A percentile compares a stretch with the other conserved stretches of the same genome.
Conservation (phyloP, 2,329 filamentous ascomycete species). For the Scedosporium apiospermum region DNA sequence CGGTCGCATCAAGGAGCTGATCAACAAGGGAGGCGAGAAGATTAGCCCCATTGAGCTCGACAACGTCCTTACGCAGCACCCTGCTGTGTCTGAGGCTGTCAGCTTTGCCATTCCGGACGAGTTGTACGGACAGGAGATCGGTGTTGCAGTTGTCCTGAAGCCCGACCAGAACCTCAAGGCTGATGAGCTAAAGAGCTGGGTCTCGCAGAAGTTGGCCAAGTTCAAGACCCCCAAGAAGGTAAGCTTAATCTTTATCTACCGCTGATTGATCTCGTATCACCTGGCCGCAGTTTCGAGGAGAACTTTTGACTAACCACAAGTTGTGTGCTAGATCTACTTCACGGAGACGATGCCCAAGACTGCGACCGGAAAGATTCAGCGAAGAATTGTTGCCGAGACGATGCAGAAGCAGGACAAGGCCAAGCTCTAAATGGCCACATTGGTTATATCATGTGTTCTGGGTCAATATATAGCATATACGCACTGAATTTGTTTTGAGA, state of each 20-base stretch:
- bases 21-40: constrained; percentile 86
- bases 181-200: constrained; percentile 58
- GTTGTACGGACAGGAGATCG: constrained; percentile 75
- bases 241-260: neutral
- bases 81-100: constrained; percentile 66
- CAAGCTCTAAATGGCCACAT: constrained; percentile 34
- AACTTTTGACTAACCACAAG: neutral
- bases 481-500: no score
- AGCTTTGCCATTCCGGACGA: constrained; percentile 78
- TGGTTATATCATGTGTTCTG: neutral
- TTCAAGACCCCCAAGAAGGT: constrained; percentile 84
- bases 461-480: neutral
- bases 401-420: constrained; percentile 66
- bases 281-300: neutral
- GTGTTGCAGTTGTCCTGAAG: constrained; percentile 67
- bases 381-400: constrained; percentile 74
- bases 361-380: constrained; percentile 82
- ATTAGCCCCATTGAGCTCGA: constrained; percentile 83
- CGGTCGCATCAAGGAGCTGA: constrained; percentile 86
- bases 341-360: constrained; percentile 82
- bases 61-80: constrained; percentile 68
- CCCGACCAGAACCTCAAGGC: constrained; percentile 44
- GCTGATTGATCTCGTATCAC: neutral
- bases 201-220: constrained; percentile 61
- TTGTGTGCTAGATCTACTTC: constrained; percentile 56